Percentiles rank a stretch among this genome's conserved stretches.
These are phyloP conservation scores for Diaporthe aspalathi DNA, from an alignment of 2,329 filamentous ascomycete species.

Conservation along the genomic window DNA sequence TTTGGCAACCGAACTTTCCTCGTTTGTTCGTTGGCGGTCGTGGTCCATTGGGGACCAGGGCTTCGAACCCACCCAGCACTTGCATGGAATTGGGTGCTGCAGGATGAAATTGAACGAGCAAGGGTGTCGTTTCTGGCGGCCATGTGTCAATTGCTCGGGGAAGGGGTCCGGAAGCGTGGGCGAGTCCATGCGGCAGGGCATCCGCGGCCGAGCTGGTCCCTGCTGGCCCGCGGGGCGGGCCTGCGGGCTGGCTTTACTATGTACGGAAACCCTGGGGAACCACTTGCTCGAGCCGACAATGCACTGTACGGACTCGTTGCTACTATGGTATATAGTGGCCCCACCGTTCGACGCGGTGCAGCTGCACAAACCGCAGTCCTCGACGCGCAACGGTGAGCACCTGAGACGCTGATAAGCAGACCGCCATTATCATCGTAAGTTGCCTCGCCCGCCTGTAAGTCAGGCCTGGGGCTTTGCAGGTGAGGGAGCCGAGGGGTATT, in stretches of 20 bases:
- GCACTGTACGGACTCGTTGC: constrained; percentile 35
- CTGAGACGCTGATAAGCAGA: constrained; percentile 38
- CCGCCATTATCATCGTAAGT: constrained; percentile 39
- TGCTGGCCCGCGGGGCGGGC: constrained; percentile 31
- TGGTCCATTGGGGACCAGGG: constrained; percentile 29
- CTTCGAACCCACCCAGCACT: constrained; percentile 21
- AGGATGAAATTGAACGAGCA: constrained; percentile 35
- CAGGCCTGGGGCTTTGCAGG: constrained; percentile 7
- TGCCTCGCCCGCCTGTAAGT: neutral
- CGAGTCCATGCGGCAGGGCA: constrained; percentile 33
- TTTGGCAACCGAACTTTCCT: constrained; percentile 30
- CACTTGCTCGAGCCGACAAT: constrained; percentile 19
- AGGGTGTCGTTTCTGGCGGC: constrained; percentile 37
- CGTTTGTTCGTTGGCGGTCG: constrained; percentile 16
- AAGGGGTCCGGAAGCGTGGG: constrained; percentile 37
- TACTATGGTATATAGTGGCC: constrained; percentile 28
- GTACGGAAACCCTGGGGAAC: constrained; percentile 19
- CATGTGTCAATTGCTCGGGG: constrained; percentile 40
- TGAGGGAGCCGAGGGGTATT: constrained; percentile 7
- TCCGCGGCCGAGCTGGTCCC: constrained; percentile 35
- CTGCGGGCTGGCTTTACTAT: constrained; percentile 25
- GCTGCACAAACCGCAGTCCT: constrained; percentile 18
- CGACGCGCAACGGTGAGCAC: constrained; percentile 33
- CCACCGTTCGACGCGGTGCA: constrained; percentile 35
- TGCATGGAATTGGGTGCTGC: constrained; percentile 37